phyloP scores from a whole-genome alignment of 192 early-diverging fungal genomes.

The Paraglomus occultum region DNA sequence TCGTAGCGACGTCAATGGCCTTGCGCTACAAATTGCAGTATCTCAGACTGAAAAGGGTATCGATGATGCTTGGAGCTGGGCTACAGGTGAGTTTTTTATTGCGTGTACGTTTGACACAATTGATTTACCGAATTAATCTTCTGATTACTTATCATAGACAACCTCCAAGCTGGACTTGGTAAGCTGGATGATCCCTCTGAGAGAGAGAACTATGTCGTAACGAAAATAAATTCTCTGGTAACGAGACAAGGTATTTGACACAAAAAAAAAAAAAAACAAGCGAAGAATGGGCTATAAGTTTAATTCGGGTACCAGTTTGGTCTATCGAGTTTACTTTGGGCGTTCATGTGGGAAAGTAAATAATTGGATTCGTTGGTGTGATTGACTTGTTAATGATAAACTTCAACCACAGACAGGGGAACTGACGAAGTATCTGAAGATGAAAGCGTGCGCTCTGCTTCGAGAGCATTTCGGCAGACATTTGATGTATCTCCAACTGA shows the following conservation, averaged over 20 bases:
- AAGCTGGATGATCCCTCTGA: constrained; percentile 76
- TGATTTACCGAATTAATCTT: background rate
- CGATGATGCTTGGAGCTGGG: constrained; percentile 91
- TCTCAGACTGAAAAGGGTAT: constrained; percentile 79
- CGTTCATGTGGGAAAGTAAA: background rate
- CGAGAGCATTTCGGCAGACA: constrained; percentile 83
- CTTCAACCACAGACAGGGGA: constrained; percentile 52
- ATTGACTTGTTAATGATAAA: no score
- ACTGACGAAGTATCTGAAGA: constrained; percentile 81
- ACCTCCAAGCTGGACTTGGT: constrained; percentile 67
- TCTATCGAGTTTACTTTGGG: constrained; percentile 2
- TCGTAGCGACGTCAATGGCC: constrained; percentile 52
- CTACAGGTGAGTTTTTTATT: constrained; percentile 54
- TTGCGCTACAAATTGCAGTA: constrained; percentile 79
- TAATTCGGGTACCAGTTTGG: background rate
- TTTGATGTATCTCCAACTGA: constrained; percentile 81
- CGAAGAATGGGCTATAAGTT: background rate
- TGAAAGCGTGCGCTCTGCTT: constrained; percentile 83
- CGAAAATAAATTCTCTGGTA: constrained; percentile 88
- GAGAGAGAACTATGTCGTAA: constrained; percentile 82
- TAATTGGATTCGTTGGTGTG: background rate
- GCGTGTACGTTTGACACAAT: background rate
- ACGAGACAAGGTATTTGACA: constrained; percentile 61
- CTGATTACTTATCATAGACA: constrained; percentile 49
- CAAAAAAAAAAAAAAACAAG: constrained; percentile 1